These are phyloP conservation scores for Dendrobium officinale DNA, from an alignment of 106 monocot genomes.

Conservation along the genomic window DNA sequence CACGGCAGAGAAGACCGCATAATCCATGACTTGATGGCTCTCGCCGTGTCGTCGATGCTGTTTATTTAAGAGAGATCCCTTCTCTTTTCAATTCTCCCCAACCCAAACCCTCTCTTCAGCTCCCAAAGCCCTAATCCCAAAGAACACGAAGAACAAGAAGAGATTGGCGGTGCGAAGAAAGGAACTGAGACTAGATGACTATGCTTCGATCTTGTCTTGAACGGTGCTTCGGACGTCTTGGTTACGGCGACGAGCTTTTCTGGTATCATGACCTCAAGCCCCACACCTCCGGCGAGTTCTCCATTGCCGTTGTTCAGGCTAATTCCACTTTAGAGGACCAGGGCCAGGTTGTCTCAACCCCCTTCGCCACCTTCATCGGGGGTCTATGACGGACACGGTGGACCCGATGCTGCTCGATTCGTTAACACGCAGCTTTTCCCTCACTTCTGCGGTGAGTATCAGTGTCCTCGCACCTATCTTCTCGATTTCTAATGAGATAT, in stretches of 20 bases:
- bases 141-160: background rate
- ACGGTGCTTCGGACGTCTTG: background rate
- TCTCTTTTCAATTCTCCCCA: background rate
- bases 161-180: background rate
- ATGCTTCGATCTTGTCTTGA: conserved; percentile 13
- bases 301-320: conserved; percentile 44
- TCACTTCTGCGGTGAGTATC: conserved; percentile 24
- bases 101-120: background rate
- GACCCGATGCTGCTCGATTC: conserved; percentile 41
- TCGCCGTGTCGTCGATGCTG: background rate
- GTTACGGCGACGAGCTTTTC: conserved; percentile 21
- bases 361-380: conserved; percentile 38
- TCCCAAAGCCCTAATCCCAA: background rate
- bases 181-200: background rate
- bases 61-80: background rate
- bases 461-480: background rate
- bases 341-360: conserved; percentile 29
- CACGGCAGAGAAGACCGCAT: background rate
- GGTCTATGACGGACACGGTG: conserved; percentile 46
- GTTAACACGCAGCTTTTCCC: conserved; percentile 35
- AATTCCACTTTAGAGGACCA: conserved; percentile 38
- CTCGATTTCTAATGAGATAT: background rate
- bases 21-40: background rate
- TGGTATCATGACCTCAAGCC: conserved; percentile 36
- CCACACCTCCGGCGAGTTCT: conserved; percentile 36